These are phyloP conservation scores for Talaromyces rugulosus DNA, from an alignment of 2,329 filamentous ascomycete species.

Conservation along the genomic window DNA sequence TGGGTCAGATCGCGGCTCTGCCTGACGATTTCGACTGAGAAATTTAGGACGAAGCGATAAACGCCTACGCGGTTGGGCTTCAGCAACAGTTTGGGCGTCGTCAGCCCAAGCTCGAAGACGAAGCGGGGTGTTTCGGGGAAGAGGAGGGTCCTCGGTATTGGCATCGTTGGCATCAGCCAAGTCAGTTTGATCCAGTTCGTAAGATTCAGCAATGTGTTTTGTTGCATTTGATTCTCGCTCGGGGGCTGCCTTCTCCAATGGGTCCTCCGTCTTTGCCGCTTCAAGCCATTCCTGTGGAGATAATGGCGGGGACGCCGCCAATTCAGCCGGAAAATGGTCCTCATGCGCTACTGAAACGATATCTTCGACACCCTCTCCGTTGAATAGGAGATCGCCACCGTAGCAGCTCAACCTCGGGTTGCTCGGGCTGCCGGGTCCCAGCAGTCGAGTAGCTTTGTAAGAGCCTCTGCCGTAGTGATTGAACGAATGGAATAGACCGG, in stretches of 20 bases:
- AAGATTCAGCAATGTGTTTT: background rate
- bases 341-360: constrained; percentile 20
- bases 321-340: constrained; percentile 14
- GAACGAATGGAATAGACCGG: constrained; percentile 27
- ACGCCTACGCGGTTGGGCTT: constrained; percentile 25
- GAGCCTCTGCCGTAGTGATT: constrained; percentile 23
- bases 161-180: background rate
- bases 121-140: constrained; percentile 25
- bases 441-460: constrained; percentile 21
- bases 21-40: constrained; percentile 25
- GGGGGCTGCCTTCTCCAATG: background rate
- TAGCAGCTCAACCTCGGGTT: constrained; percentile 21
- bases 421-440: constrained; percentile 21
- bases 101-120: constrained; percentile 23
- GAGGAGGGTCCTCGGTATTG: constrained; percentile 19
- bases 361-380: constrained; percentile 18
- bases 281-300: constrained; percentile 41
- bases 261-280: constrained; percentile 25
- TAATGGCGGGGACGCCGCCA: constrained; percentile 28
- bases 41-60: constrained; percentile 34
- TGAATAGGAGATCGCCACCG: constrained; percentile 19
- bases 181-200: background rate
- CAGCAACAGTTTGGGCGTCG: constrained; percentile 15
- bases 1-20: background rate
- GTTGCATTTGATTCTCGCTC: background rate